Base-by-base conservation (phyloP, 2,329 filamentous ascomycete species). In the Pseudogymnoascus sp. region DNA sequence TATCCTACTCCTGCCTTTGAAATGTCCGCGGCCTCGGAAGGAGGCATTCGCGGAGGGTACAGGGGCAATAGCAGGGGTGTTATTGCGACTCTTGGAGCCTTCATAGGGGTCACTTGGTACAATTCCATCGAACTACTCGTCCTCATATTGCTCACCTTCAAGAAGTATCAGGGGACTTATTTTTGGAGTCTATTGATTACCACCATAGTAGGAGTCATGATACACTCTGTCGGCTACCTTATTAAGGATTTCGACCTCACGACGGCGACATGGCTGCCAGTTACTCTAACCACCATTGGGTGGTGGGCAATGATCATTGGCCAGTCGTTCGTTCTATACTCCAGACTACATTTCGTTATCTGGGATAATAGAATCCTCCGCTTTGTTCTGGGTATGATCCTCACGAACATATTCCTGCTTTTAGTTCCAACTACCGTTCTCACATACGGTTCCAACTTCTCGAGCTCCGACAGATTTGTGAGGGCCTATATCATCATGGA, bases 301-400 rank as follows among this genome's bases (percentile, higher is more conserved):
- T 83, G 81, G 81, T 80, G 76, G 68, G 68, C 72, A 3, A 82
- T 84, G 80, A 75, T 83, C 0, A 81, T 79, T n/a, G 82, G 82
- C 0, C 80, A 83, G 67, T 78, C 78, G 1, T 66, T 82, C 21
- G 82, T 84, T 7, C 74, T 84, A 2, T 84, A 80, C 71, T 83
- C 80, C 2, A 77, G 82, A 21, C 75, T 84, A 2, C 79, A 83
- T 66, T 74, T 84, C 2, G 76, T 84, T 7, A 72, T 80, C 2
- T 77, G 76, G 6, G 78, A 80, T 42, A 74, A 76, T 6, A 69
- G 72, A 21, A 71, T 78, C 13, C 72, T 83, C 1, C 74, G 73
- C 4, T 76, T 73, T 21, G 77, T 81, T 0, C 73, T 81, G 3
- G 74, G 67, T 61, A 80, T 84, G 76, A 84, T 85, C 60, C 75